phyloP scores from a whole-genome alignment of 768 basidiomycete species.

The Thelephora aurantiotincta region DNA sequence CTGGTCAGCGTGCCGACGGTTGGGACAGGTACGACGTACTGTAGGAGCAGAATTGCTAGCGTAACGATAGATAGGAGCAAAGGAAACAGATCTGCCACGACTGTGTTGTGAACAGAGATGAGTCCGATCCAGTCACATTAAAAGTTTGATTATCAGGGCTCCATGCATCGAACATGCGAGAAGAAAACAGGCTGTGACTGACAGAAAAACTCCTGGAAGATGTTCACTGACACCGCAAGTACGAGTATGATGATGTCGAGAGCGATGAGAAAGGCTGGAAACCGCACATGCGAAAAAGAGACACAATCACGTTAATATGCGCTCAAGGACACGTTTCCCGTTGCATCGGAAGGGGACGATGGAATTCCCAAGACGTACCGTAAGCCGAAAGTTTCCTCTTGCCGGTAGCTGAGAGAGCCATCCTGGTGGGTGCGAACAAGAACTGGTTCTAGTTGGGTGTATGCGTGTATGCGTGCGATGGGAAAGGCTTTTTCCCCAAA shows the following conservation, averaged over 20 bases:
- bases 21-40: conserved; percentile 20
- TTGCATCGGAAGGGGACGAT: no score
- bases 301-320: background rate
- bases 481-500: no score
- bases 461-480: no score
- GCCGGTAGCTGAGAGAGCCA: background rate
- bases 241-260: conserved; percentile 37
- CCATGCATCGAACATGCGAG: background rate
- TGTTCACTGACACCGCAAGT: conserved; percentile 37
- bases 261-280: conserved; percentile 27
- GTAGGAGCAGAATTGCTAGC: conserved; percentile 24
- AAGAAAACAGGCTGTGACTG: conserved; percentile 10
- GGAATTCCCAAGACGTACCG: background rate
- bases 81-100: conserved; percentile 47
- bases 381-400: background rate
- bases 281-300: background rate
- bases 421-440: background rate
- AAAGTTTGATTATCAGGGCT: background rate
- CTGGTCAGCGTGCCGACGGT: background rate
- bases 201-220: conserved; percentile 51
- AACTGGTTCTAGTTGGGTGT: no score
- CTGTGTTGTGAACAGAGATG: conserved; percentile 20
- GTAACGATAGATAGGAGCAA: conserved; percentile 42
- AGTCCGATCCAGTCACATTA: background rate
- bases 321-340: no score